phyloP scores from a whole-genome alignment of 768 basidiomycete species.

The Lactifluus subvellereus region DNA sequence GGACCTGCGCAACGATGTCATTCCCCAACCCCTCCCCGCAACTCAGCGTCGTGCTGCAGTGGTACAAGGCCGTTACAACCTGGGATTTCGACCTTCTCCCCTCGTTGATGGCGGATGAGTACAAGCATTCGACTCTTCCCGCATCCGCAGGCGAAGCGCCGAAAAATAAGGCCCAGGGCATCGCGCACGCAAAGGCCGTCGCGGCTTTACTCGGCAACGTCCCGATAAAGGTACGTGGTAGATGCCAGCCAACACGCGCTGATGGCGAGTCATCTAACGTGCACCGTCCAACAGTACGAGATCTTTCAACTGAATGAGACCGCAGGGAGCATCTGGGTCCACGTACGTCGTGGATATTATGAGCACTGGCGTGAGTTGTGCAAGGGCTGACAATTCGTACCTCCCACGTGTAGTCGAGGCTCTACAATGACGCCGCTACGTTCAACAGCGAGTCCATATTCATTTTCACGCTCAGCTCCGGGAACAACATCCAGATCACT shows the following conservation, averaged over 20 bases:
- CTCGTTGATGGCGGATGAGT: background rate
- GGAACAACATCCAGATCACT: conserved; percentile 7
- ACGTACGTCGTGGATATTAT: conserved; percentile 8
- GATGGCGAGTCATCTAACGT: background rate
- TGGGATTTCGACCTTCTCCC: conserved; percentile 10
- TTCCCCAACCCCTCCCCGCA: conserved; percentile 7
- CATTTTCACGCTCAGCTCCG: conserved; percentile 2
- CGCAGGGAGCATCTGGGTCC: conserved; percentile 6
- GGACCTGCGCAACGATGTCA: background rate
- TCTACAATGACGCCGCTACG: background rate
- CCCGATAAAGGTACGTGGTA: conserved; percentile 1
- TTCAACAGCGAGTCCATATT: conserved; percentile 3
- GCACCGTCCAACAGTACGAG: conserved; percentile 6
- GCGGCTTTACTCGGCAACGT: background rate
- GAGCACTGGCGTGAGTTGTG: background rate
- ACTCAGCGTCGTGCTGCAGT: conserved; percentile 3
- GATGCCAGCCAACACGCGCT: background rate
- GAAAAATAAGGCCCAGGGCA: conserved; percentile 6
- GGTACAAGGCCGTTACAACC: background rate
- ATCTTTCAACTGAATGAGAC: background rate
- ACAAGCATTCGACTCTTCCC: conserved; percentile 5
- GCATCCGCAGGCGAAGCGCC: background rate
- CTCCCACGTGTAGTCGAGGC: background rate
- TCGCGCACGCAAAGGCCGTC: background rate
- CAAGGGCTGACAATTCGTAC: background rate